Evolutionary conservation across 2,329 filamentous ascomycete species (phyloP).

Genomic region (Venturia effusa): DNA sequence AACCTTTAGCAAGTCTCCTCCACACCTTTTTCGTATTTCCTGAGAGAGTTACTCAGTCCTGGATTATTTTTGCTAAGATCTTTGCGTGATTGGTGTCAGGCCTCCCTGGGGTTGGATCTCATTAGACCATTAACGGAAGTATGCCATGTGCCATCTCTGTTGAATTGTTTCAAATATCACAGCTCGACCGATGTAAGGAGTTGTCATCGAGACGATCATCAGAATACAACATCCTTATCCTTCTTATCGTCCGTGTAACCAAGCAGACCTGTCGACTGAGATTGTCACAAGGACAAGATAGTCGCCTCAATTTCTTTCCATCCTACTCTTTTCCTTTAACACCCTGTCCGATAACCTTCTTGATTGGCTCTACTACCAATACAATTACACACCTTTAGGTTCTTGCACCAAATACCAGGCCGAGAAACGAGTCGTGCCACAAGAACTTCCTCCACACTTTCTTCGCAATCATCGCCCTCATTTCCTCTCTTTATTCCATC

Average conservation of each 20-base stretch:
- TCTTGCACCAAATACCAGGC: neutral
- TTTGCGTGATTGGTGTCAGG: neutral
- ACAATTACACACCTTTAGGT: neutral
- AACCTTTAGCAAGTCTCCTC: neutral
- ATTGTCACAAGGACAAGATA: neutral
- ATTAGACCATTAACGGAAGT: slow-evolving; percentile 1
- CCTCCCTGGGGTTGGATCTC: neutral
- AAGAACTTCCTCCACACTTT: neutral
- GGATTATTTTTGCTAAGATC: neutral
- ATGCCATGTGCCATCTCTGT: neutral
- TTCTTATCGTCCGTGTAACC: neutral
- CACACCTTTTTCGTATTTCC: slow-evolving; percentile 1
- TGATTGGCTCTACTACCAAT: neutral
- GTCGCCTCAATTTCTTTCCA: neutral
- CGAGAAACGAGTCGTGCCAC: neutral
- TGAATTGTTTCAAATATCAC: neutral
- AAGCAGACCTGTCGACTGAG: neutral
- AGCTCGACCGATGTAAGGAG: neutral
- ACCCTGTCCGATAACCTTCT: neutral
- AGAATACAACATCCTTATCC: neutral
- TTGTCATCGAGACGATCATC: neutral
- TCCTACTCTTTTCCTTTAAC: neutral
- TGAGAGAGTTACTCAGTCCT: slow-evolving; percentile 3
- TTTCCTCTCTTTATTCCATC: neutral
- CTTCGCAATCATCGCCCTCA: neutral